Percentiles rank a stretch among this genome's conserved stretches.
Evolutionary conservation across 192 early-diverging fungal species (phyloP).

Genomic region (Coemansia sp.): DNA sequence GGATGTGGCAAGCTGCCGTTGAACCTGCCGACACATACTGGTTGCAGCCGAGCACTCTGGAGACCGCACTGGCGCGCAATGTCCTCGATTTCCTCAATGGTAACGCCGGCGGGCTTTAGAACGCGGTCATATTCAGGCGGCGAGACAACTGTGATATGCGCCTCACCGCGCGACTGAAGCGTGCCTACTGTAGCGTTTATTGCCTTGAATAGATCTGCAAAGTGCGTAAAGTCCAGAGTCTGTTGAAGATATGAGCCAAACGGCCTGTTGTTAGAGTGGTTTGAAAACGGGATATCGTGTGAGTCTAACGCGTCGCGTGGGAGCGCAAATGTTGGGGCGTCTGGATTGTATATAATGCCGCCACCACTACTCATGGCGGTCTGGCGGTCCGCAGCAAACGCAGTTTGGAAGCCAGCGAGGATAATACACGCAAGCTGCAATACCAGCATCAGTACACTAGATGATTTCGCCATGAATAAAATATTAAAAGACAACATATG

Average conservation of each 20-base stretch:
- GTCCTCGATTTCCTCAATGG: slow-evolving; percentile 66
- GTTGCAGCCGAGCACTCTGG: slow-evolving; percentile 59
- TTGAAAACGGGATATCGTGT: slow-evolving; percentile 51
- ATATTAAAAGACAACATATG: neutral
- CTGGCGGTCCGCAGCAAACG: slow-evolving; percentile 7
- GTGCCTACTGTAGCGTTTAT: slow-evolving; percentile 53
- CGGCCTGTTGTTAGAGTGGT: slow-evolving; percentile 42
- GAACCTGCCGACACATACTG: slow-evolving; percentile 68
- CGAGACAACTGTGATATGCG: slow-evolving; percentile 72
- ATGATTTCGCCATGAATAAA: neutral
- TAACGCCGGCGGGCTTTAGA: slow-evolving; percentile 62
- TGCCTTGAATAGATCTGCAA: slow-evolving; percentile 57
- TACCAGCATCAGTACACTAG: neutral
- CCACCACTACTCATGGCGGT: neutral
- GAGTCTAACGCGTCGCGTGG: slow-evolving; percentile 47
- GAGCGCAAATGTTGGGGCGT: slow-evolving; percentile 41
- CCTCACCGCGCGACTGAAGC: slow-evolving; percentile 62
- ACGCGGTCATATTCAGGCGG: slow-evolving; percentile 69
- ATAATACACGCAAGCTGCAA: neutral
- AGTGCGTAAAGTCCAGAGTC: slow-evolving; percentile 62
- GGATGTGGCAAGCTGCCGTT: slow-evolving; percentile 44
- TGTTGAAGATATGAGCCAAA: slow-evolving; percentile 63
- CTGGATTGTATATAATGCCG: slow-evolving; percentile 43
- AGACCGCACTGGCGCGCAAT: slow-evolving; percentile 61
- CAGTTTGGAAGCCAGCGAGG: neutral